These are phyloP conservation scores for Sideroxylon spinosum DNA, from an alignment of 179 eudicot genomes.

Conservation along the genomic window DNA sequence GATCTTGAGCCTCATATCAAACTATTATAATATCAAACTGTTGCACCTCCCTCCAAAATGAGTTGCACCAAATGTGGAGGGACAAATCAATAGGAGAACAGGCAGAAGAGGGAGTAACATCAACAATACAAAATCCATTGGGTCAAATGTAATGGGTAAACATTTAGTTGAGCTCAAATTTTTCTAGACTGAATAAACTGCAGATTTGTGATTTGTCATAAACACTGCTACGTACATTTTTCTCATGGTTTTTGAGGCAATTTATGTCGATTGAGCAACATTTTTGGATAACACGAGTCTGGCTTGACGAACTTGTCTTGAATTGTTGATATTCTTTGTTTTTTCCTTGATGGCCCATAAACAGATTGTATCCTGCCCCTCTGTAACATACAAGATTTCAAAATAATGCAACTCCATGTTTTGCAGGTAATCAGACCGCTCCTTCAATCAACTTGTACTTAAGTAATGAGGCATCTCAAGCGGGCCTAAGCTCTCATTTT, in stretches of 20 bases:
- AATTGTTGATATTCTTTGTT: not conserved
- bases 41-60: not conserved
- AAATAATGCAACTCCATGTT: conserved; percentile 13
- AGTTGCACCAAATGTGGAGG: not conserved
- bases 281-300: not conserved
- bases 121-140: not conserved
- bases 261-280: not conserved
- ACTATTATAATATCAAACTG: not conserved
- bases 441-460: conserved; percentile 81
- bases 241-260: no score
- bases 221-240: not conserved
- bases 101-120: not conserved
- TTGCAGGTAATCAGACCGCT: conserved; percentile 47
- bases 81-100: not conserved
- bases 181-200: no score
- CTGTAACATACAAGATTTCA: not conserved
- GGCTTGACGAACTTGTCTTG: no score
- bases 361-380: not conserved
- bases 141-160: no score
- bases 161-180: not conserved
- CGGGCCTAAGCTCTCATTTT: conserved; percentile 99
- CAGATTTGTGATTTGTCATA: not conserved
- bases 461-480: conserved; percentile 98
- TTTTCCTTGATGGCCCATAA: not conserved
- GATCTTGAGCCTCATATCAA: no score